These are phyloP conservation scores for Basipetospora sp. DNA, from an alignment of 2,329 filamentous ascomycete species.

Conservation along the genomic window DNA sequence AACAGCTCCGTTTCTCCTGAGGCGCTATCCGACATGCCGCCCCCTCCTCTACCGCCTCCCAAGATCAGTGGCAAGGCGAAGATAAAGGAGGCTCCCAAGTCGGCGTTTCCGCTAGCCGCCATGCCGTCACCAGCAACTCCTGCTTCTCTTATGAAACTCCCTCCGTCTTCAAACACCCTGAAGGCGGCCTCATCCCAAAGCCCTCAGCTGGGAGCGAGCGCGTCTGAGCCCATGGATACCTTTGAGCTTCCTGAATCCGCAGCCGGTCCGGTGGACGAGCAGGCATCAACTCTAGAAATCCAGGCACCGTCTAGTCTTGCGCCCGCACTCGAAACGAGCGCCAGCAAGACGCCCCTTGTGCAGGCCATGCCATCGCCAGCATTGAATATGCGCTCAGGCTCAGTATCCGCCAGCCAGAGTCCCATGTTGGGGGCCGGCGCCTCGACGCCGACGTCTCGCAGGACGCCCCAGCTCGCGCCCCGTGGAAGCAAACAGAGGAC, in stretches of 20 bases:
- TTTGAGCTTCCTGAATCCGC: conserved; percentile 60
- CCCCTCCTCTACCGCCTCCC: conserved; percentile 51
- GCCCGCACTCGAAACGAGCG: too few species aligned
- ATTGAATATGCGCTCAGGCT: conserved; percentile 24
- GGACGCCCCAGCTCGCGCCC: conserved; percentile 40
- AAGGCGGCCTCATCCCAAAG: not conserved
- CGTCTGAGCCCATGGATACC: conserved; percentile 4
- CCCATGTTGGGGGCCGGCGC: conserved; percentile 45
- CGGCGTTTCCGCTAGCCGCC: conserved; percentile 1
- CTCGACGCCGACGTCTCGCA: conserved; percentile 28
- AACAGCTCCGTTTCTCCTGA: conserved; percentile 52
- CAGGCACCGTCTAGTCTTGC: too few species aligned
- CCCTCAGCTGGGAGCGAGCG: not conserved
- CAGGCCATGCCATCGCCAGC: conserved; percentile 35
- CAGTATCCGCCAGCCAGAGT: conserved; percentile 47
- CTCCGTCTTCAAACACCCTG: conserved; percentile 26
- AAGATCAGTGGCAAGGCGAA: conserved; percentile 25
- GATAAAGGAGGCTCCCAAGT: conserved; percentile 8
- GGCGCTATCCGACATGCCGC: conserved; percentile 50
- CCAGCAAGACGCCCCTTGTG: conserved; percentile 32
- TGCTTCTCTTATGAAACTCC: conserved; percentile 72
- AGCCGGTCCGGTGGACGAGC: conserved; percentile 21
- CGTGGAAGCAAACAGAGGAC: conserved; percentile 54
- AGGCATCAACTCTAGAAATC: conserved; percentile 27
- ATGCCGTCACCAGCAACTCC: conserved; percentile 54